Base-by-base conservation (phyloP, 768 basidiomycete genomes). In the Lentinula edodes region DNA sequence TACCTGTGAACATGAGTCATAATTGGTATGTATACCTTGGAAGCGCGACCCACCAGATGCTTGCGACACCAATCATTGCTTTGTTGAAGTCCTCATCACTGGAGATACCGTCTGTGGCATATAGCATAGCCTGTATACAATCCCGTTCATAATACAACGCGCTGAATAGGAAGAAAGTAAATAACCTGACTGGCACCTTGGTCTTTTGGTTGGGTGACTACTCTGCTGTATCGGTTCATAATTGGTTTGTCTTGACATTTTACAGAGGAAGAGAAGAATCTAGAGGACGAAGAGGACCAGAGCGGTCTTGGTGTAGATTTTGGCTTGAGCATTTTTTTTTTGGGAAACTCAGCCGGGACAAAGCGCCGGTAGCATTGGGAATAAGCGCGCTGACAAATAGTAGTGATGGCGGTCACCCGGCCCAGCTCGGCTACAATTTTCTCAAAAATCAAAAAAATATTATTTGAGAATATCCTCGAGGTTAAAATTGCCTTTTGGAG, bases 51-150 rank as follows among this genome's bases (percentile, higher is more conserved):
- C 70, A 95, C 97, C 97, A 99, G 39, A 99, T 90, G 66, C 94
- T 96, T 9, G 88, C 97, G 32, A 99, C 87, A 54, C 97, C 97
- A 60, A 99, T 91, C 95, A 98, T 98, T 50, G 95, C 87, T 72
- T 96, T 98, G 69, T 91, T 78, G 64, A 99, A 90, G 77, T 99
- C 97, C 2, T 79, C 82, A 65, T 96, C 90, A 15, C 68, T 75
- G 28, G 81, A 76, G 63, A 99, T 83, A 35, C 93, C 95, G 39
- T 98, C 97, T 1, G 97, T 99, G n/a, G 95, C 97, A 75, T 95
- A 99, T 53, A 99, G 78, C 97, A 99, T 98, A 38, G 97, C 97
- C 92, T 96, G 46, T 7, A 43, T n/a, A 58, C 34, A 18, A 52
- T n/a, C 13, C 2, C 13, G 16, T 46, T 60, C 13, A 18, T 20